Conservation (phyloP, 306 rosid species). For the Inga laurina region DNA sequence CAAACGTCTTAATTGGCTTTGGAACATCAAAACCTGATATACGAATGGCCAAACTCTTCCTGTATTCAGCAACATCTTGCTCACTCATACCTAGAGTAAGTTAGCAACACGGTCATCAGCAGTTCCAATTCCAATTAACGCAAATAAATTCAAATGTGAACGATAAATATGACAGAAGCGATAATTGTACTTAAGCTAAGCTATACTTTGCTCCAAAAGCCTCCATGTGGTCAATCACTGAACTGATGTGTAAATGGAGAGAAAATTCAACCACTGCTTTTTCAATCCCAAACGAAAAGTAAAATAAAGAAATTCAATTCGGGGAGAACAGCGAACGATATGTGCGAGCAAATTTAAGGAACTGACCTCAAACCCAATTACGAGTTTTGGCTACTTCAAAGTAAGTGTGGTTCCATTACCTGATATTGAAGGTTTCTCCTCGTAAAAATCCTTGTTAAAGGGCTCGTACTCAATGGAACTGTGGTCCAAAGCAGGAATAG, state of each 20-base stretch:
- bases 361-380: background rate
- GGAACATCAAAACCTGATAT: conserved; percentile 92
- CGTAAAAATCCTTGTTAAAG: conserved; percentile 85
- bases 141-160: background rate
- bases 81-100: conserved; percentile 74
- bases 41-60: conserved; percentile 91
- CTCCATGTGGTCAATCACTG: background rate
- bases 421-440: conserved; percentile 80
- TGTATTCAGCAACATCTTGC: conserved; percentile 75
- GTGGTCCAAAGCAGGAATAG: conserved; percentile 87
- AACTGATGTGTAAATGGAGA: background rate
- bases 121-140: background rate
- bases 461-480: conserved; percentile 80
- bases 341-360: background rate
- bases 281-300: background rate
- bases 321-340: background rate
- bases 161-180: background rate
- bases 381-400: background rate
- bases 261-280: background rate
- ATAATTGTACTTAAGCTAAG: background rate
- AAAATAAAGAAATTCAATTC: background rate
- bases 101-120: background rate
- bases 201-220: background rate
- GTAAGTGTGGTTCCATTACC: conserved; percentile 38
- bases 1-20: conserved; percentile 82